A percentile compares a stretch with the other conserved stretches of the same genome.
Evolutionary conservation across 306 rosid genomes (phyloP).

Genomic region (Clitoria ternatea): DNA sequence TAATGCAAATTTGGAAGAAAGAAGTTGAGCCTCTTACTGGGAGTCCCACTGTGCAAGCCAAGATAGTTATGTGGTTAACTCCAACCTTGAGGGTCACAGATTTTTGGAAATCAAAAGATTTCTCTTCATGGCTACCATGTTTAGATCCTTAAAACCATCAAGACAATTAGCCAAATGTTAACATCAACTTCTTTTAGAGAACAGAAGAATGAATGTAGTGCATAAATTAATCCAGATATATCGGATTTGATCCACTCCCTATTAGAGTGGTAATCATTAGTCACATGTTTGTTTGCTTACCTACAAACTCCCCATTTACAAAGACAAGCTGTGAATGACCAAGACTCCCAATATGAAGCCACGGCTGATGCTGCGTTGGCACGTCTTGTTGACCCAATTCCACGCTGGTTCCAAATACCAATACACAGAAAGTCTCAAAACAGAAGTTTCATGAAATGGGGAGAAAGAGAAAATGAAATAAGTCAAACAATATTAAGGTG

Average conservation of each 20-base stretch:
- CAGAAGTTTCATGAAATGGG: neutral
- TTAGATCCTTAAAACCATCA: conserved; percentile 48
- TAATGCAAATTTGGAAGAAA: neutral
- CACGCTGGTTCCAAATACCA: conserved; percentile 56
- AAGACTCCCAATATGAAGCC: conserved; percentile 55
- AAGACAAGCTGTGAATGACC: conserved; percentile 69
- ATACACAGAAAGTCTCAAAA: neutral
- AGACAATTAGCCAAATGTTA: neutral
- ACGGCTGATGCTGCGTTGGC: conserved; percentile 55
- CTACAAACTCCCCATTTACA: conserved; percentile 70
- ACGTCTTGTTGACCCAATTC: conserved; percentile 60
- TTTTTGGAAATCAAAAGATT: conserved; percentile 47
- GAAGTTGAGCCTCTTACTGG: conserved; percentile 58
- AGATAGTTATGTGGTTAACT: conserved; percentile 49
- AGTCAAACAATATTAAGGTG: neutral
- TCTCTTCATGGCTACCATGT: conserved; percentile 70
- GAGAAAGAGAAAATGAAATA: neutral
- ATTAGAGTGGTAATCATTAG: neutral
- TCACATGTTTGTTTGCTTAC: conserved; percentile 43
- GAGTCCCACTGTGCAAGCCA: conserved; percentile 66
- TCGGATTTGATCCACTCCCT: neutral
- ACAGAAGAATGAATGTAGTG: neutral
- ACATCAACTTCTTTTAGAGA: neutral
- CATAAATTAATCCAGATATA: neutral
- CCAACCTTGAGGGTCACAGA: conserved; percentile 42